phyloP scores from a whole-genome alignment of 257 asterid species.

The Cinchona pubescens region DNA sequence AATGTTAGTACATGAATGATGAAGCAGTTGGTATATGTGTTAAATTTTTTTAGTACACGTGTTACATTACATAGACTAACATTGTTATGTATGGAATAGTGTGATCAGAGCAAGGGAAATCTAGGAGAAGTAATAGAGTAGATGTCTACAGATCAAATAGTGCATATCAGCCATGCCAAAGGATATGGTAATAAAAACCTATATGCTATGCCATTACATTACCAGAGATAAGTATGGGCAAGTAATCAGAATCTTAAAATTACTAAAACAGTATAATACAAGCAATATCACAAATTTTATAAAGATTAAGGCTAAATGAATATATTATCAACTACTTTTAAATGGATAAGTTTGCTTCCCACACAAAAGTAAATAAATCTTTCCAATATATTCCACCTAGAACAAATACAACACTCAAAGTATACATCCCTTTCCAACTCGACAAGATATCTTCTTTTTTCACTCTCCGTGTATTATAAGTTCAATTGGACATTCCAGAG shows the following conservation, averaged over 20 bases:
- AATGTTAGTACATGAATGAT: too few species aligned
- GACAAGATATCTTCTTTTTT: constrained; percentile 1
- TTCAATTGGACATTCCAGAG: neutral
- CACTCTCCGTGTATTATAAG: neutral
- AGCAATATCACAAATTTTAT: neutral
- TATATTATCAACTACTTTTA: neutral
- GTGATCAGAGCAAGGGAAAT: too few species aligned
- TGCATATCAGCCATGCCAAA: too few species aligned
- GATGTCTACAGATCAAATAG: too few species aligned
- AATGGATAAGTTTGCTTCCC: neutral
- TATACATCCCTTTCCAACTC: neutral
- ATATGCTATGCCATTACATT: neutral
- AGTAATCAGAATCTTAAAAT: neutral
- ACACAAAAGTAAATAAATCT: neutral
- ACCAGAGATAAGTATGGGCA: neutral
- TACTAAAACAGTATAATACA: neutral
- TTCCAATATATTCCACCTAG: neutral
- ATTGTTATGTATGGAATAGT: too few species aligned
- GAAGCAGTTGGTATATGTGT: too few species aligned
- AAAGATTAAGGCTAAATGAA: neutral
- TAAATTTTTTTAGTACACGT: too few species aligned
- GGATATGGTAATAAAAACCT: neutral
- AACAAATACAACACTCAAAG: neutral
- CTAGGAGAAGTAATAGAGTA: too few species aligned
- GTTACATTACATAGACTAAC: too few species aligned